phyloP scores from a whole-genome alignment of 129 eudicot genomes.

The Lactuca saligna region DNA sequence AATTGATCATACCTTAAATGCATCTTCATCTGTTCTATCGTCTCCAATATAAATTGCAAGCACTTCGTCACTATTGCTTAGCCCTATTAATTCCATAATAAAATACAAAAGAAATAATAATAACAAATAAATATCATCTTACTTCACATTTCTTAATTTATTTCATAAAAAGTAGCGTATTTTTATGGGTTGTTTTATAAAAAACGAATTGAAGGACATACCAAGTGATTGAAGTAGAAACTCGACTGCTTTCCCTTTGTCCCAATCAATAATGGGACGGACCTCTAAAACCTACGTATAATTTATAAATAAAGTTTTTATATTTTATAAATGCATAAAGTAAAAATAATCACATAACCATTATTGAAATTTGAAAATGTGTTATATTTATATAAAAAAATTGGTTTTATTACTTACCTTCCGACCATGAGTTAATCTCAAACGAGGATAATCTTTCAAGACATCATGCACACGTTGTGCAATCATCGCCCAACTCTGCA shows the following conservation, averaged over 20 bases:
- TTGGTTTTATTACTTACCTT: conserved; percentile 41
- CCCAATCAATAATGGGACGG: conserved; percentile 87
- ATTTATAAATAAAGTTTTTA: background rate
- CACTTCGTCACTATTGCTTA: conserved; percentile 46
- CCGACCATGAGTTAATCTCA: conserved; percentile 82
- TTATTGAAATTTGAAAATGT: background rate
- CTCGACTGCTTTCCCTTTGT: conserved; percentile 90
- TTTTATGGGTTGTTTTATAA: too few relatives aligned
- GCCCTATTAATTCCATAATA: conserved; percentile 36
- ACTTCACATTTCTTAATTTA: background rate
- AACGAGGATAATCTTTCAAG: conserved; percentile 66
- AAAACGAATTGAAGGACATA: conserved; percentile 21
- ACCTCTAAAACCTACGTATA: conserved; percentile 79
- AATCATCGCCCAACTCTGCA: conserved; percentile 71
- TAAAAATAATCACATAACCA: background rate
- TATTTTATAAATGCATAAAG: background rate
- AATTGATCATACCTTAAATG: conserved; percentile 58
- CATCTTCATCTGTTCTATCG: conserved; percentile 90
- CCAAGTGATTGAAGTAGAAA: conserved; percentile 80
- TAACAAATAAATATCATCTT: background rate
- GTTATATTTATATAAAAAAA: background rate
- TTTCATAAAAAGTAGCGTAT: background rate
- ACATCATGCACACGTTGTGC: conserved; percentile 81
- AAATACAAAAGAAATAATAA: background rate
- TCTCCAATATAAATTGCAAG: conserved; percentile 91